Percentiles rank a stretch among this genome's conserved stretches.
phyloP scores from a whole-genome alignment of 768 basidiomycete genomes.

The Lactarius psammicola region DNA sequence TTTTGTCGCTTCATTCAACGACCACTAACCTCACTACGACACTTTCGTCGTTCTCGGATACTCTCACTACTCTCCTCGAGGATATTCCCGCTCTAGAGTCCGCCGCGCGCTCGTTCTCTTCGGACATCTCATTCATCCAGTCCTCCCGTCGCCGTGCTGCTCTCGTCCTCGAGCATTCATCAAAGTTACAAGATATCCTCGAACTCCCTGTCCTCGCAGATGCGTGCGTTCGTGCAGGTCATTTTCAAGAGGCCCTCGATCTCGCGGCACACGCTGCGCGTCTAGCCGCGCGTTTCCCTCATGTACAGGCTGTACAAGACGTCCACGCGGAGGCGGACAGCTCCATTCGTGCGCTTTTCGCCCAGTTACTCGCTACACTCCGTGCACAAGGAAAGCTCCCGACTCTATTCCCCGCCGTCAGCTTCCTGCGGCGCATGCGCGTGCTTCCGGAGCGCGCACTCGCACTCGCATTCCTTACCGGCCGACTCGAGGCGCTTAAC shows the following conservation, averaged over 20 bases:
- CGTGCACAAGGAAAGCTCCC: slow-evolving; percentile 88
- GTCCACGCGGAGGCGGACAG: slow-evolving; percentile 65
- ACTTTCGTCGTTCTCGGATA: slow-evolving; percentile 69
- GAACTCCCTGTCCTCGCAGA: slow-evolving; percentile 90
- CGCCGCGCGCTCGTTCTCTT: slow-evolving; percentile 67
- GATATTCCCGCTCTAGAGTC: slow-evolving; percentile 78
- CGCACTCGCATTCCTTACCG: slow-evolving; percentile 81
- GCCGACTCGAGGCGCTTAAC: slow-evolving; percentile 63
- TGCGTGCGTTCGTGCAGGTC: slow-evolving; percentile 89
- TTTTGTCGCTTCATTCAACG: slow-evolving; percentile 81
- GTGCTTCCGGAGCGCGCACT: slow-evolving; percentile 70
- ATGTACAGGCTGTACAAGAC: slow-evolving; percentile 54
- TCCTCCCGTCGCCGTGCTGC: slow-evolving; percentile 71
- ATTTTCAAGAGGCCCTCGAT: slow-evolving; percentile 89
- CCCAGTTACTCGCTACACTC: slow-evolving; percentile 73
- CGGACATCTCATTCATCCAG: slow-evolving; percentile 71
- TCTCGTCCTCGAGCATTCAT: slow-evolving; percentile 90
- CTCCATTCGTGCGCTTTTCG: slow-evolving; percentile 65
- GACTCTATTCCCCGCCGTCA: slow-evolving; percentile 84
- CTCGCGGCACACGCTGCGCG: slow-evolving; percentile 67
- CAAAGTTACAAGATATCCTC: slow-evolving; percentile 88
- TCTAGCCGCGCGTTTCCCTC: slow-evolving; percentile 42
- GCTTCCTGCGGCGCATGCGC: slow-evolving; percentile 82
- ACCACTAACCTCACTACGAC: slow-evolving; percentile 72
- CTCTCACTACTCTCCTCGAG: slow-evolving; percentile 65